phyloP scores from a whole-genome alignment of 2,329 filamentous ascomycete genomes.

The Fusarium mundagurra region DNA sequence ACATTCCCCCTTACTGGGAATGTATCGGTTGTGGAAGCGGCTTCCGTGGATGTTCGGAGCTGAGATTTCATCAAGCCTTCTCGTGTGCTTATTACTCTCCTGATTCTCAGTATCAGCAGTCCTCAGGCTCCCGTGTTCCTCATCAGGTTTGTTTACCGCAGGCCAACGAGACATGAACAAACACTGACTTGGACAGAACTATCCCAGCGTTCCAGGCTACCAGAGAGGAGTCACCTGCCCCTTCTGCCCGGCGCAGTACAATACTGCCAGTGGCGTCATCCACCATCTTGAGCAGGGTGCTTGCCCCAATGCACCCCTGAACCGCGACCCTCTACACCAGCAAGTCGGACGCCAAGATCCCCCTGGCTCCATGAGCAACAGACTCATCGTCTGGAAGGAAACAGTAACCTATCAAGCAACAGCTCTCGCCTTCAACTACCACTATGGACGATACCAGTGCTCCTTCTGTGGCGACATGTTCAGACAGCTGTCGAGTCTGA shows the following conservation, averaged over 20 bases:
- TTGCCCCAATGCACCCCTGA: constrained; percentile 59
- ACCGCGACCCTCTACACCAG: constrained; percentile 59
- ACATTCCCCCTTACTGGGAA: constrained; percentile 35
- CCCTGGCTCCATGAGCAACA: constrained; percentile 59
- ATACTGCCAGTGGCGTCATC: constrained; percentile 62
- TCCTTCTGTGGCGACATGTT: constrained; percentile 61
- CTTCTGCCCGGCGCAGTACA: constrained; percentile 60
- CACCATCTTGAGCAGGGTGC: constrained; percentile 66
- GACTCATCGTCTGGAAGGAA: constrained; percentile 57
- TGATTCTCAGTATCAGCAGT: background rate
- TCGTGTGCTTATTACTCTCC: background rate
- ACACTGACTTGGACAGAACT: background rate
- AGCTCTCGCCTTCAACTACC: constrained; percentile 52
- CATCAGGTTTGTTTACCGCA: background rate
- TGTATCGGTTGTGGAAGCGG: constrained; percentile 39
- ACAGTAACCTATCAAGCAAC: constrained; percentile 52
- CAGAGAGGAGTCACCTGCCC: constrained; percentile 55
- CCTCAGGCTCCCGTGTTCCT: background rate
- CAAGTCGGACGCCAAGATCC: constrained; percentile 59
- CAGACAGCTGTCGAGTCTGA: constrained; percentile 47
- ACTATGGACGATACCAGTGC: constrained; percentile 42
- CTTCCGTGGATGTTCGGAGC: constrained; percentile 7
- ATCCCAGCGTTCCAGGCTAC: background rate
- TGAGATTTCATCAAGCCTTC: background rate
- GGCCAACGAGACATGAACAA: background rate